A percentile compares a stretch with the other conserved stretches of the same genome.
Conservation (phyloP, 1,139 yeast genomes). For the Ogataea hybrid region DNA sequence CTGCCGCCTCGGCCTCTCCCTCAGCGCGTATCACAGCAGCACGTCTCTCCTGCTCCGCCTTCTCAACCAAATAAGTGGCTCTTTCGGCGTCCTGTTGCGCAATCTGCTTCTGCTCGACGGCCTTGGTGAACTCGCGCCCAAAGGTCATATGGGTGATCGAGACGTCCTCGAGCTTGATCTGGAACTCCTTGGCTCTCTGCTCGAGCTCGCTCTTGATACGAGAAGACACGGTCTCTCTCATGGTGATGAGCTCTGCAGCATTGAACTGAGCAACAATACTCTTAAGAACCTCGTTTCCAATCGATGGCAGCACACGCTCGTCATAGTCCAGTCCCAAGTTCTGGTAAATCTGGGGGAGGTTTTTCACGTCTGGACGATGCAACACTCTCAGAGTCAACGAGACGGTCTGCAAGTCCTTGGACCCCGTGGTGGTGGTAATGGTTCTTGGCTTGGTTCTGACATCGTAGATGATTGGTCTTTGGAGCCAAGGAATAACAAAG, state of each 20-base stretch:
- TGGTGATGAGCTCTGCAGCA: conserved; percentile 96
- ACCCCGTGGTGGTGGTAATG: conserved; percentile 93
- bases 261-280: conserved; percentile 97
- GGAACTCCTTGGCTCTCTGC: conserved; percentile 81
- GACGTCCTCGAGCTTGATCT: conserved; percentile 91
- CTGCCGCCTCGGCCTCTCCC: conserved; percentile 99
- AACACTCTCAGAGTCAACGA: conserved; percentile 89
- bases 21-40: conserved; percentile 96
- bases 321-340: conserved; percentile 92
- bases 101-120: conserved; percentile 97
- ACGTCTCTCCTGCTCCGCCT: conserved; percentile 96
- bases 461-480: conserved; percentile 84
- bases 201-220: conserved; percentile 86
- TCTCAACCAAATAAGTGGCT: conserved; percentile 89
- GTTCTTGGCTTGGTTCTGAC: conserved; percentile 92
- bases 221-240: conserved; percentile 91
- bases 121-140: conserved; percentile 95
- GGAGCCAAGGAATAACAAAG: conserved; percentile 94
- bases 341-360: conserved; percentile 85
- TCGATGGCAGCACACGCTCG: conserved; percentile 95
- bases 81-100: conserved; percentile 99
- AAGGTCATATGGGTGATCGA: conserved; percentile 98
- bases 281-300: conserved; percentile 94
- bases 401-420: conserved; percentile 96
- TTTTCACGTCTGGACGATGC: conserved; percentile 87